Percentiles rank a stretch among this genome's conserved stretches.
These are phyloP conservation scores for Actinomortierella wolfii DNA, from an alignment of 371 early-diverging fungal species.

Conservation along the genomic window DNA sequence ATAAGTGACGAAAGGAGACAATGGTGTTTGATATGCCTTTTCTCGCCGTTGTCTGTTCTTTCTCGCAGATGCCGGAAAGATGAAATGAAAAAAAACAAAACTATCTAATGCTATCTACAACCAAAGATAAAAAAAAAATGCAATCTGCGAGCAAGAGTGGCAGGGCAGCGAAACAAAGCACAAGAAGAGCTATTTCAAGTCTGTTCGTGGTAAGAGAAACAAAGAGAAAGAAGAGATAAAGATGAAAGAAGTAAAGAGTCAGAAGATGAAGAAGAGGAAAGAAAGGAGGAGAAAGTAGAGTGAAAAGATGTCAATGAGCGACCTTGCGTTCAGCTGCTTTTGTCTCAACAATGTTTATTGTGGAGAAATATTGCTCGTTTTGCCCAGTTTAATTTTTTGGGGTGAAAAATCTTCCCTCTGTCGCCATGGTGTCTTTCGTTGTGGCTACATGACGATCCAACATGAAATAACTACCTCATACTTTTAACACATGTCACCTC, in stretches of 20 bases:
- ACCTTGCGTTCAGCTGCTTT: no score
- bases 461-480: no score
- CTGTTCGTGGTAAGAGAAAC: neutral
- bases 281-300: neutral
- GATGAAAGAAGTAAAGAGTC: conserved; percentile 1
- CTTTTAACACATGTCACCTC: no score
- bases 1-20: neutral
- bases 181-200: neutral
- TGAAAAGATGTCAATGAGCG: neutral
- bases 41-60: no score
- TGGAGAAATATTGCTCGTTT: no score
- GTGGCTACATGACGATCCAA: no score
- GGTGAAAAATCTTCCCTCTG: no score
- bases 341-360: no score
- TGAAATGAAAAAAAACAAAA: neutral
- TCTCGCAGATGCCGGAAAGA: neutral
- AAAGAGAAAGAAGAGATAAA: neutral
- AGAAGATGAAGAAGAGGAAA: neutral
- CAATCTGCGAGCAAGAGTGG: neutral
- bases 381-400: no score
- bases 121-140: neutral
- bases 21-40: no score
- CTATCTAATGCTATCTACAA: neutral
- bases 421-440: no score
- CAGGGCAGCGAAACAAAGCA: neutral